These are phyloP conservation scores for grape (Vitis vinifera) DNA, from an alignment of 164 flowering plant genomes.

Conservation along the genomic window DNA sequence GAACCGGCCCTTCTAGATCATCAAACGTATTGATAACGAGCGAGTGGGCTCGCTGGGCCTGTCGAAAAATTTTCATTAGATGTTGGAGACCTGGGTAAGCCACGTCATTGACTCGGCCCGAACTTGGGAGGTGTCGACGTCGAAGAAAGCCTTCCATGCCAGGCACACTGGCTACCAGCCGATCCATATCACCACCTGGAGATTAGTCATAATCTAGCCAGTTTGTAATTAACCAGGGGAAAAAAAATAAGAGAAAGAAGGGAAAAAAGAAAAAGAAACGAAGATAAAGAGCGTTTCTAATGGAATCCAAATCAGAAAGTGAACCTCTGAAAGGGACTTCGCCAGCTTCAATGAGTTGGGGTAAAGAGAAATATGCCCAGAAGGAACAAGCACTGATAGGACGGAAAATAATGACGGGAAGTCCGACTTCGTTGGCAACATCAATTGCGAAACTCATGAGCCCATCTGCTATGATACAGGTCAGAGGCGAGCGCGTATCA, in stretches of 20 bases:
- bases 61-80: not conserved
- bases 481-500: too few species aligned
- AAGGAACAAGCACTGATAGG: slow-evolving; percentile 15
- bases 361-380: too few species aligned
- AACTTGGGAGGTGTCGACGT: slow-evolving; percentile 16
- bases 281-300: too few species aligned
- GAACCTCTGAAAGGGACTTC: slow-evolving; percentile 20
- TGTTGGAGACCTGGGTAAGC: not conserved
- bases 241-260: too few species aligned
- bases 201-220: too few species aligned
- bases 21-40: too few species aligned
- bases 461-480: not conserved
- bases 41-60: too few species aligned
- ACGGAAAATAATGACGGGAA: slow-evolving; percentile 11
- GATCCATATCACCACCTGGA: not conserved
- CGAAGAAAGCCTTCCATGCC: slow-evolving; percentile 7
- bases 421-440: slow-evolving; percentile 19
- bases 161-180: slow-evolving; percentile 8
- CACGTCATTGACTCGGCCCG: slow-evolving; percentile 3
- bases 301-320: too few species aligned
- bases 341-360: slow-evolving; percentile 5
- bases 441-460: slow-evolving; percentile 17
- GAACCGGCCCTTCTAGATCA: not conserved
- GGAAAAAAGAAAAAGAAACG: too few species aligned
- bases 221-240: too few species aligned